Conservation (phyloP, 805 yeast genomes). For the Candida germanica region DNA sequence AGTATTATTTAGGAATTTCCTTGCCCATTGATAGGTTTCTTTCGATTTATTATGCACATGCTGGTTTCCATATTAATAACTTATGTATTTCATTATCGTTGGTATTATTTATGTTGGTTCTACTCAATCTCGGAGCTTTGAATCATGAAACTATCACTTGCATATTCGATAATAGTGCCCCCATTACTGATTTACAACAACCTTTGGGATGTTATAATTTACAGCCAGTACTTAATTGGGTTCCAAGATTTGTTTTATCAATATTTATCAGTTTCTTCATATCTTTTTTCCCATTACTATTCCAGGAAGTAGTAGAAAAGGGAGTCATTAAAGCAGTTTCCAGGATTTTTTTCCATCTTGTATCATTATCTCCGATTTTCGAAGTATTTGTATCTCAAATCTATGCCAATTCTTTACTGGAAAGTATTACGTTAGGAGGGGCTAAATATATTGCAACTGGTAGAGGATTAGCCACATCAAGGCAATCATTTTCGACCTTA, state of each 20-base stretch:
- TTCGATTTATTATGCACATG: conserved; percentile 94
- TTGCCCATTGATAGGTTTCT: conserved; percentile 85
- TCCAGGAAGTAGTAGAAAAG: conserved; percentile 85
- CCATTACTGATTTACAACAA: conserved; percentile 66
- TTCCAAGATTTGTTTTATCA: conserved; percentile 80
- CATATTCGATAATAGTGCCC: conserved; percentile 58
- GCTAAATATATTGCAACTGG: conserved; percentile 93
- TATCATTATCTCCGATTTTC: conserved; percentile 84
- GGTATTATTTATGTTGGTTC: conserved; percentile 78
- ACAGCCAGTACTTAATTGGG: conserved; percentile 87
- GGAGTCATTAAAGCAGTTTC: conserved; percentile 73
- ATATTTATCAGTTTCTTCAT: conserved; percentile 91
- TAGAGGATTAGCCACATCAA: conserved; percentile 85
- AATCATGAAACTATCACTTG: conserved; percentile 71
- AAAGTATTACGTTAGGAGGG: conserved; percentile 84
- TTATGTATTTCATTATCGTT: conserved; percentile 82
- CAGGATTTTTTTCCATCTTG: conserved; percentile 70
- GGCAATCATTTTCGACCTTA: conserved; percentile 67
- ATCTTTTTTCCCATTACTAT: conserved; percentile 80
- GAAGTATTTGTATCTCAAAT: conserved; percentile 96
- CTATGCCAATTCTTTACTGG: conserved; percentile 72
- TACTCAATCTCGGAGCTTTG: conserved; percentile 77
- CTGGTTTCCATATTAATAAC: conserved; percentile 93
- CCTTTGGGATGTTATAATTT: conserved; percentile 87
- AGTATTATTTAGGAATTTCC: conserved; percentile 85